Evolutionary conservation across 257 asterid genomes (phyloP), one percentile per base, ranked within the genome.

Genomic region (Plantago ovata): DNA sequence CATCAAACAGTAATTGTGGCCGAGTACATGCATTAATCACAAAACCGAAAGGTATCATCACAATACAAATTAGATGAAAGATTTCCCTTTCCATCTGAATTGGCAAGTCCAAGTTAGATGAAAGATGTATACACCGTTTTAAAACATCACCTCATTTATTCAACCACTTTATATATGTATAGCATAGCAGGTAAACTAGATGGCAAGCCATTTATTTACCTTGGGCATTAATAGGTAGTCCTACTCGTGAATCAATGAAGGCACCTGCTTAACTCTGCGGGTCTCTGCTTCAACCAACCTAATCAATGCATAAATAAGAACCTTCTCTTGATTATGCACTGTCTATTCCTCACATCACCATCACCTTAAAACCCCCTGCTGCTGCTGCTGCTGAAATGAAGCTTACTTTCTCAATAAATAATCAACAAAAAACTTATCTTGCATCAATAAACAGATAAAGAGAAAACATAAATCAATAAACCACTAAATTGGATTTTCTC

Each of bases 221-320:
- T 21, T 49, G 55, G 11, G 36, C 10, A 22, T 22, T 50, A 19
- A 50, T 50, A 50, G 5, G 12, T 49, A 49, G 28, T 50, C 56
- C 19, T 1, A 6, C 32, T 50, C 56, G n/a, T 50, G 56, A 50
- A 10, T 50, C 38, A 23, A 50, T 50, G 56, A 50, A 50, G 18
- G 38, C 56, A 50, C 38, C 56, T 13, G 56, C 38, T 22, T 41
- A 15, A 54, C 24, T 53, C 19, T 47, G 60, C 28, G 18, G 60
- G 60, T 42, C 18, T 56, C 51, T 12, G 38, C 47, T 53, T 45
- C 73, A 72, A 62, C 73, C 54, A 72, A 66, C 73, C 60, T 67
- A 51, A 72, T 62, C 59, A 32, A 72, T 67, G 63, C 13, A 46
- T 40, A 21, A 51, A 51, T 16, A 44, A 21, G 61, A 39, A 52